Percentiles rank a stretch among this genome's conserved stretches.
Evolutionary conservation across 768 basidiomycete species (phyloP).

Genomic region (Cystofilobasidium ferigula): DNA sequence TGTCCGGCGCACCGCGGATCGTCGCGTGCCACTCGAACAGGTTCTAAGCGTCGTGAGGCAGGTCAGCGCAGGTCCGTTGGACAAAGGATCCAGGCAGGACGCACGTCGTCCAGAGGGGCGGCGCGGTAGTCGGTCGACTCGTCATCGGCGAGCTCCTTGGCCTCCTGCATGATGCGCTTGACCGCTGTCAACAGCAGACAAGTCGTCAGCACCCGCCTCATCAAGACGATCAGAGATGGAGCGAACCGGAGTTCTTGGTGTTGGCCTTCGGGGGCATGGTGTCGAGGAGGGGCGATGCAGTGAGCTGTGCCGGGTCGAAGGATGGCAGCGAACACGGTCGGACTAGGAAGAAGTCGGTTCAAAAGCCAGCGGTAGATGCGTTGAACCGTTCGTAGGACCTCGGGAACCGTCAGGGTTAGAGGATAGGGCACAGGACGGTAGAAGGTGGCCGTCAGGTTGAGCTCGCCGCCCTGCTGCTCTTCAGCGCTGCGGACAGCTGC

Average conservation of each 20-base stretch:
- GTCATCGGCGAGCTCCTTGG: slow-evolving; percentile 73
- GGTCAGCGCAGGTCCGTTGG: slow-evolving; percentile 21
- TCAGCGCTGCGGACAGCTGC: too few species aligned
- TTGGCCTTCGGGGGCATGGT: background rate
- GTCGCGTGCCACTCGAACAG: slow-evolving; percentile 99
- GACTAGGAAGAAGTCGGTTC: too few species aligned
- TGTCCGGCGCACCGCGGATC: slow-evolving; percentile 73
- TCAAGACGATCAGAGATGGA: background rate
- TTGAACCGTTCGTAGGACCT: too few species aligned
- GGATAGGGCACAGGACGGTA: too few species aligned
- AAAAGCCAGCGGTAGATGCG: too few species aligned
- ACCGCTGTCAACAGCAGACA: slow-evolving; percentile 49
- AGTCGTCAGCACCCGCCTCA: too few species aligned
- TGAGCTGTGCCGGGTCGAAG: background rate
- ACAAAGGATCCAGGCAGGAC: slow-evolving; percentile 27
- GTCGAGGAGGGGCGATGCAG: too few species aligned
- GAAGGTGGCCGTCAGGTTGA: too few species aligned
- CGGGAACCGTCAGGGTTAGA: too few species aligned
- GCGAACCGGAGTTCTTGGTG: background rate
- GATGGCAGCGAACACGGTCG: too few species aligned
- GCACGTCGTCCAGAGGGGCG: slow-evolving; percentile 57
- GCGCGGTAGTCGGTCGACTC: slow-evolving; percentile 78
- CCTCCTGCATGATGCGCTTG: slow-evolving; percentile 95
- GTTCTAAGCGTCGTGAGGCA: slow-evolving; percentile 51
- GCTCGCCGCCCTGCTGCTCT: too few species aligned